A percentile compares a stretch with the other conserved stretches of the same genome.
phyloP scores from a whole-genome alignment of 495 filamentous ascomycete species.

The Rusavskia elegans region DNA sequence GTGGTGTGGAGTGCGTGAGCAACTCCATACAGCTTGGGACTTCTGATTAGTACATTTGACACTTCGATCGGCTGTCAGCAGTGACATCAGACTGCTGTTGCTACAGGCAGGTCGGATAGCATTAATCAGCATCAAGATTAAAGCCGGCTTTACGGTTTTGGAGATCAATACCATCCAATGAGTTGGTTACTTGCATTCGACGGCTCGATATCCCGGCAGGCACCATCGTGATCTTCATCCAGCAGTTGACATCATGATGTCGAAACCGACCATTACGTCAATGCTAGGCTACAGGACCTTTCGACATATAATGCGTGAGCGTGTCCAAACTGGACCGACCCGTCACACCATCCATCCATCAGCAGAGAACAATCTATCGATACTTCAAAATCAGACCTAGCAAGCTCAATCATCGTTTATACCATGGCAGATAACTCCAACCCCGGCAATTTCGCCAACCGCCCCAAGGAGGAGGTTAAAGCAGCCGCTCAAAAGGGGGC shows the following conservation, averaged over 20 bases:
- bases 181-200: too few relatives aligned
- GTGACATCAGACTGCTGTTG: too few relatives aligned
- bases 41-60: too few relatives aligned
- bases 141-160: too few relatives aligned
- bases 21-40: too few relatives aligned
- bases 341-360: neutral
- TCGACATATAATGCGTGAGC: neutral
- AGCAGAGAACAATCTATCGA: neutral
- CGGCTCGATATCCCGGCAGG: neutral
- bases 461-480: constrained; percentile 38
- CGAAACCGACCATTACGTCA: neutral
- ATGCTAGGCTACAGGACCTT: neutral
- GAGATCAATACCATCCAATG: neutral
- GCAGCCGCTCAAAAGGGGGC: constrained; percentile 36
- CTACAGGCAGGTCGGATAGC: too few relatives aligned
- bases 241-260: neutral
- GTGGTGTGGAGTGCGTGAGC: too few relatives aligned
- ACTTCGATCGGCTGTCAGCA: too few relatives aligned
- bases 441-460: constrained; percentile 49
- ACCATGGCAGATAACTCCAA: constrained; percentile 30
- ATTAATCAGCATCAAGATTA: too few relatives aligned
- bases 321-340: neutral
- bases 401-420: too few relatives aligned
- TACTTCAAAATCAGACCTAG: too few relatives aligned
- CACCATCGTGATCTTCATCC: neutral